These are phyloP conservation scores for Paracamarosporium sp. DNA, from an alignment of 2,329 filamentous ascomycete species.

Conservation along the genomic window DNA sequence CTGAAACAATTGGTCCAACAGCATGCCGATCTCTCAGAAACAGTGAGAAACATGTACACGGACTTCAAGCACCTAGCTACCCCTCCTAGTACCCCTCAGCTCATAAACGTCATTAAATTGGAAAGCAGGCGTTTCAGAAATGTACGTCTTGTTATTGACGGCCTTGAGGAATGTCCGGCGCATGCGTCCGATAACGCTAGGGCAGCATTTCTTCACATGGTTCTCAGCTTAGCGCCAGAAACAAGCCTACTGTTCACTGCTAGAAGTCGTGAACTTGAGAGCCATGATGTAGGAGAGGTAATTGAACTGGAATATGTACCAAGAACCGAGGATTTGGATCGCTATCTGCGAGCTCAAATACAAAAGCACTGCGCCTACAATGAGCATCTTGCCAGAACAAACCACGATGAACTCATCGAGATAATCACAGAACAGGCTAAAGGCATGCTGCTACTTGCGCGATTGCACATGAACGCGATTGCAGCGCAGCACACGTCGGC, in stretches of 20 bases:
- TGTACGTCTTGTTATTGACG: slow-evolving; percentile 3
- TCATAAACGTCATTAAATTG: background rate
- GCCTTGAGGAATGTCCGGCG: slow-evolving; percentile 3
- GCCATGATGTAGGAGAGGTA: background rate
- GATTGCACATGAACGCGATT: background rate
- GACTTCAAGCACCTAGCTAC: background rate
- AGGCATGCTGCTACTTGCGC: slow-evolving; percentile 9
- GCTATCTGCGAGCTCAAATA: background rate
- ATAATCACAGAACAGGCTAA: background rate
- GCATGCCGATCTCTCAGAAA: slow-evolving; percentile 1
- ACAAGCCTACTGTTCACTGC: background rate
- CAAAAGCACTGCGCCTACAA: background rate
- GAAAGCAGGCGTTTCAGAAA: slow-evolving; percentile 3
- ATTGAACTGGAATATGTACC: background rate
- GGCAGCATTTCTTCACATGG: background rate
- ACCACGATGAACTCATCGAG: background rate
- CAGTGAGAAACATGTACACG: background rate
- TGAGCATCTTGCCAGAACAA: background rate
- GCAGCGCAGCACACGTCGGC: background rate
- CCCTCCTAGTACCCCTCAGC: background rate
- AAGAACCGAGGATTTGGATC: background rate
- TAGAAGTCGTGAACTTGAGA: background rate
- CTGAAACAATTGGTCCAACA: slow-evolving; percentile 1
- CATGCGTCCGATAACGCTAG: slow-evolving; percentile 1
- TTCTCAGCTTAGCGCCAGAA: background rate